phyloP scores from a whole-genome alignment of 306 rosid species.

The Abrus pulchellus region DNA sequence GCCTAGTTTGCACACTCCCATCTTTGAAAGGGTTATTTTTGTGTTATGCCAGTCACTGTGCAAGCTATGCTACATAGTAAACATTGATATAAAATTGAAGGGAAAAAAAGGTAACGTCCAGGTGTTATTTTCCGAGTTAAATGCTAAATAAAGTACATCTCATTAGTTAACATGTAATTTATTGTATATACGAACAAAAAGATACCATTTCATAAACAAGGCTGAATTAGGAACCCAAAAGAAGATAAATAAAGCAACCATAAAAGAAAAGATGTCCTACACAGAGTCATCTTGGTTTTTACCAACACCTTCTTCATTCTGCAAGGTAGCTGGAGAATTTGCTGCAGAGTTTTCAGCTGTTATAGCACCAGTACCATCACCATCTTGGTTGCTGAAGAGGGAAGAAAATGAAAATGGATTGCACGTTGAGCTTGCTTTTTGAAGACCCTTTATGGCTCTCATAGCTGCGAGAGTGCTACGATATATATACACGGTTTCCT shows the following conservation, averaged over 20 bases:
- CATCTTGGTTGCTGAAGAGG: slow-evolving; percentile 68
- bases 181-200: slow-evolving; percentile 38
- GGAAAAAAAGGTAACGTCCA: slow-evolving; percentile 24
- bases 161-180: slow-evolving; percentile 3
- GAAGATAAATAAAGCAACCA: slow-evolving; percentile 40
- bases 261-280: slow-evolving; percentile 41
- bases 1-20: not conserved
- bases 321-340: slow-evolving; percentile 64
- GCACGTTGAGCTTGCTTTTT: slow-evolving; percentile 84
- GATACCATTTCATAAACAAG: slow-evolving; percentile 45
- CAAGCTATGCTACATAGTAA: slow-evolving; percentile 12
- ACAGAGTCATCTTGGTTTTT: slow-evolving; percentile 52
- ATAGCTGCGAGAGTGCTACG: slow-evolving; percentile 95
- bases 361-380: slow-evolving; percentile 75
- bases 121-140: slow-evolving; percentile 33
- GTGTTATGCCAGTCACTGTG: not conserved
- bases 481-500: slow-evolving; percentile 67
- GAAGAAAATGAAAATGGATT: slow-evolving; percentile 87
- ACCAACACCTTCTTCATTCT: slow-evolving; percentile 52
- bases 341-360: slow-evolving; percentile 86
- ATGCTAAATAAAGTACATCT: slow-evolving; percentile 40
- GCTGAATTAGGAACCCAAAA: slow-evolving; percentile 35
- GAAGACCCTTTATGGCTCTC: slow-evolving; percentile 83
- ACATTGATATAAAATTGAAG: slow-evolving; percentile 17
- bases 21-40: not conserved